Conservation (phyloP, 352 stramenopile species). For the Phytophthora tubulina region DNA sequence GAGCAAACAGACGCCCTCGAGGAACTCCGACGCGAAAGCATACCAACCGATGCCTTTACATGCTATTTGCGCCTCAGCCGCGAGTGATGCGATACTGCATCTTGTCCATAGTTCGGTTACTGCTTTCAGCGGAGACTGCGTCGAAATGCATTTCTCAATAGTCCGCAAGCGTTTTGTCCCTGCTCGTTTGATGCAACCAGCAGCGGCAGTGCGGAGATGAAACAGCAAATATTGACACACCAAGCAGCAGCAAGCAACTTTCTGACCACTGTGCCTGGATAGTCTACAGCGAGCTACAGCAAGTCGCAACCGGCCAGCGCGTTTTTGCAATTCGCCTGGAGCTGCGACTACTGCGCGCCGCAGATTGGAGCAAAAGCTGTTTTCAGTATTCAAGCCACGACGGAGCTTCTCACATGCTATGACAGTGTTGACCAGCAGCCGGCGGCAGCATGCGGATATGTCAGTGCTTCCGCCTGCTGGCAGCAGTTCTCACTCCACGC, state of each 20-base stretch:
- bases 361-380: constrained; percentile 31
- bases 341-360: constrained; percentile 23
- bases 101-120: constrained; percentile 9
- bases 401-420: not conserved
- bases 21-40: constrained; percentile 34
- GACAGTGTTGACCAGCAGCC: constrained; percentile 20
- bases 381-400: constrained; percentile 19
- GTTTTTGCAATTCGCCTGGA: constrained; percentile 27
- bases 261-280: constrained; percentile 29
- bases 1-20: constrained; percentile 25
- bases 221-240: constrained; percentile 18
- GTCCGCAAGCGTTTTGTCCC: constrained; percentile 18
- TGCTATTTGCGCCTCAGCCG: constrained; percentile 2
- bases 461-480: not conserved
- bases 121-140: constrained; percentile 29
- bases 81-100: constrained; percentile 14
- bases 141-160: constrained; percentile 25
- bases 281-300: constrained; percentile 15
- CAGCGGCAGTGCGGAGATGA: constrained; percentile 14
- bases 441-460: not conserved
- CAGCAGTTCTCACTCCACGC: not conserved
- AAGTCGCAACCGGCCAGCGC: constrained; percentile 19
- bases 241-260: constrained; percentile 20
- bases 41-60: constrained; percentile 15
- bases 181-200: constrained; percentile 18